phyloP scores from a whole-genome alignment of 106 monocot species.

The Ottelia alismoides region DNA sequence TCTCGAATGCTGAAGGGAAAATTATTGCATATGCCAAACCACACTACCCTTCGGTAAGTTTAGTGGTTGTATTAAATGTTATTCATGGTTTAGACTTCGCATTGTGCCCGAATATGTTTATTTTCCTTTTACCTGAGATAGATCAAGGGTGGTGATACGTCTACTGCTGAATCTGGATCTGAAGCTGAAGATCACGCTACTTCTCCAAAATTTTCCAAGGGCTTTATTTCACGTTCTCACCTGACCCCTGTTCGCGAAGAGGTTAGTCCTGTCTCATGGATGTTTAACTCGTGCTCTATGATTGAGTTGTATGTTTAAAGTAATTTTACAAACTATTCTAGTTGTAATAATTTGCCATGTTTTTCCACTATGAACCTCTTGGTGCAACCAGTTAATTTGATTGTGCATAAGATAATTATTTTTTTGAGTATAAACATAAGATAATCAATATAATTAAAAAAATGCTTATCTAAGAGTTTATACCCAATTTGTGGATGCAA shows the following conservation, averaged over 20 bases:
- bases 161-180: conserved; percentile 70
- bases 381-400: too few relatives aligned
- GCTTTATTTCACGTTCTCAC: conserved; percentile 21
- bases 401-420: not conserved
- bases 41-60: conserved; percentile 31
- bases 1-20: conserved; percentile 65
- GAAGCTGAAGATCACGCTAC: conserved; percentile 63
- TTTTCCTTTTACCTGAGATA: conserved; percentile 12
- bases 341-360: too few relatives aligned
- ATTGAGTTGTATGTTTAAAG: not conserved
- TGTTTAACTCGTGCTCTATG: not conserved
- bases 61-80: not conserved
- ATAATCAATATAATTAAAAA: too few relatives aligned
- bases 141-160: conserved; percentile 61
- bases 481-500: too few relatives aligned
- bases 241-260: conserved; percentile 73
- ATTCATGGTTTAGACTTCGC: too few relatives aligned
- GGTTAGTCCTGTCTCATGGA: conserved; percentile 8
- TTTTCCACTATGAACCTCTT: not conserved
- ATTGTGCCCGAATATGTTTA: not conserved
- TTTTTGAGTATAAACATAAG: not conserved
- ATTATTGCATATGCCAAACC: conserved; percentile 60
- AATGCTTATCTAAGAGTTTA: too few relatives aligned
- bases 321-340: not conserved
- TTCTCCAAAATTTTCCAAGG: conserved; percentile 29